A percentile compares a stretch with the other conserved stretches of the same genome.
Evolutionary conservation across 352 stramenopile genomes (phyloP).

Genomic region (Plasmopara viticola): DNA sequence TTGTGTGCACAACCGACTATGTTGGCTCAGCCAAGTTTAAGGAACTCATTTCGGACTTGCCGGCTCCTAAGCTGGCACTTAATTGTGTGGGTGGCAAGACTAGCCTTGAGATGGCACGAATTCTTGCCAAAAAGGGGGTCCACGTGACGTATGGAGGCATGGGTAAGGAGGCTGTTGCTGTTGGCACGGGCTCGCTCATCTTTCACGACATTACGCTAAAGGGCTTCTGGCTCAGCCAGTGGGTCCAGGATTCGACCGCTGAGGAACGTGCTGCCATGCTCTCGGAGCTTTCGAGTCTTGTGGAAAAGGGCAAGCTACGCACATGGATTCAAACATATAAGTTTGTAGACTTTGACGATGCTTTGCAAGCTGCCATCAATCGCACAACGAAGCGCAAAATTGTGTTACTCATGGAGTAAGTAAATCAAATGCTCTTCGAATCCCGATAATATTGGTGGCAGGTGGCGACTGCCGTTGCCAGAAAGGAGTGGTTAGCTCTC

Average conservation of each 20-base stretch:
- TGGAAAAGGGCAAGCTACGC: slow-evolving; percentile 68
- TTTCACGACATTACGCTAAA: slow-evolving; percentile 87
- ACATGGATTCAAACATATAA: slow-evolving; percentile 86
- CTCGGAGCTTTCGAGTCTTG: slow-evolving; percentile 51
- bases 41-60: slow-evolving; percentile 73
- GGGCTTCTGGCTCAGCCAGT: slow-evolving; percentile 84
- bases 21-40: slow-evolving; percentile 77
- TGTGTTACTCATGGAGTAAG: slow-evolving; percentile 81
- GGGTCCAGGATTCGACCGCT: slow-evolving; percentile 56
- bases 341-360: slow-evolving; percentile 78
- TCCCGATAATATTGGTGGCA: too few species aligned
- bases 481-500: too few species aligned
- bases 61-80: slow-evolving; percentile 77
- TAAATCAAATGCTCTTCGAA: slow-evolving; percentile 16
- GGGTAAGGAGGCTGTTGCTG: slow-evolving; percentile 61
- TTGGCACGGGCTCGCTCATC: slow-evolving; percentile 69
- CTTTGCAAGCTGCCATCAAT: slow-evolving; percentile 59
- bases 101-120: slow-evolving; percentile 60
- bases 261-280: slow-evolving; percentile 67
- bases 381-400: slow-evolving; percentile 82
- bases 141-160: slow-evolving; percentile 80
- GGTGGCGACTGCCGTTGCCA: too few species aligned
- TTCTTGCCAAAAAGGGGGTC: slow-evolving; percentile 65
- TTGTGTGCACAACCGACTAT: slow-evolving; percentile 75
- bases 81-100: slow-evolving; percentile 76